Conservation (phyloP, 2,329 filamentous ascomycete genomes). For the Aureobasidium subglaciale region DNA sequence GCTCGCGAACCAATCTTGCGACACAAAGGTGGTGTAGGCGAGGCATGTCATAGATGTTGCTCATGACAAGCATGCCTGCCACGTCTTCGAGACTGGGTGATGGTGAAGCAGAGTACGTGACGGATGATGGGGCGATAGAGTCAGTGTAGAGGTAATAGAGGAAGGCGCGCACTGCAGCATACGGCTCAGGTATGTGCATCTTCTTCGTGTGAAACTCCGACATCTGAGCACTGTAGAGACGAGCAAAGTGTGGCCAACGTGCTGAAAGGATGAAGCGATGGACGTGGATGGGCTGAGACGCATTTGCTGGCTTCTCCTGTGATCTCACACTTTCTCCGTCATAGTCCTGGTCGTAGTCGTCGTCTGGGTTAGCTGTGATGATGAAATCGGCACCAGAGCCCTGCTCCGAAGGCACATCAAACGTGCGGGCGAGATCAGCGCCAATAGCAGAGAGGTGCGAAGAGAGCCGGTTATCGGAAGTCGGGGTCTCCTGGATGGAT, state of each 20-base stretch:
- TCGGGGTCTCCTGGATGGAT: constrained; percentile 37
- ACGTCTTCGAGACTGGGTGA: constrained; percentile 68
- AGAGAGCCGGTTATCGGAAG: constrained; percentile 45
- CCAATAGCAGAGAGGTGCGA: constrained; percentile 61
- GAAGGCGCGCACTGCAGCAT: constrained; percentile 88
- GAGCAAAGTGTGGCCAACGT: constrained; percentile 92
- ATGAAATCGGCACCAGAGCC: constrained; percentile 86
- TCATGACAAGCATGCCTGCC: constrained; percentile 91
- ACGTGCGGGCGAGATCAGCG: constrained; percentile 75
- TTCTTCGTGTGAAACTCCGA: constrained; percentile 93
- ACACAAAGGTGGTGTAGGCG: constrained; percentile 86
- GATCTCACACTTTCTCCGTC: constrained; percentile 32
- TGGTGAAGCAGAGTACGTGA: constrained; percentile 20
- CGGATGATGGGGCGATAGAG: constrained; percentile 53
- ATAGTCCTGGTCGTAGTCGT: constrained; percentile 28
- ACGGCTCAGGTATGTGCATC: constrained; percentile 97
- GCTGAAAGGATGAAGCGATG: constrained; percentile 91
- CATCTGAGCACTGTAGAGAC: constrained; percentile 91
- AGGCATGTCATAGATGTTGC: constrained; percentile 95
- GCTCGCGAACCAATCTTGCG: constrained; percentile 78
- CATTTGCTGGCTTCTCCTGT: constrained; percentile 33
- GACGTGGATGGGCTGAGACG: constrained; percentile 82
- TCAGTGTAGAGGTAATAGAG: constrained; percentile 96
- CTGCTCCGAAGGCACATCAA: constrained; percentile 76
- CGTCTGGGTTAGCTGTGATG: constrained; percentile 80